A percentile compares a stretch with the other conserved stretches of the same genome.
Conservation (phyloP, 768 basidiomycete species). For the Trichaptum fuscoviolaceum region DNA sequence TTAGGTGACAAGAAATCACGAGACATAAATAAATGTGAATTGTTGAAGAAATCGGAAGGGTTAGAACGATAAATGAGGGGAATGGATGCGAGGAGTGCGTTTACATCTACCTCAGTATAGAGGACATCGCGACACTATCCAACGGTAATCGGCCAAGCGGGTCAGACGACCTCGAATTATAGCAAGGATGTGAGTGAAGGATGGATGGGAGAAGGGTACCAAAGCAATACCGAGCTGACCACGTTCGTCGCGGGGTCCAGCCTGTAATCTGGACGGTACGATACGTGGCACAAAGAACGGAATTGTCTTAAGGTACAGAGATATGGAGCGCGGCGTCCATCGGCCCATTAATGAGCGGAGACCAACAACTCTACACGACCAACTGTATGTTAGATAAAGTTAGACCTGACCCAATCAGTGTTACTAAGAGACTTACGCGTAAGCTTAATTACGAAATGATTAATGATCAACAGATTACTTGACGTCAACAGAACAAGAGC, state of each 20-base stretch:
- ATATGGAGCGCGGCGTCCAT: slow-evolving; percentile 38
- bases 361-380: slow-evolving; percentile 27
- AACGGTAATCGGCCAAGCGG: background rate
- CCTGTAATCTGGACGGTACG: slow-evolving; percentile 51
- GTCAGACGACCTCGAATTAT: background rate
- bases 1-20: background rate
- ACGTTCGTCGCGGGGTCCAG: slow-evolving; percentile 64
- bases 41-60: background rate
- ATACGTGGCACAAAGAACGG: slow-evolving; percentile 58
- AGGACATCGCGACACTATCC: background rate
- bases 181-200: background rate
- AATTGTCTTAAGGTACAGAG: slow-evolving; percentile 28
- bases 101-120: background rate
- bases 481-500: slow-evolving; percentile 47
- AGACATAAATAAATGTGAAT: background rate
- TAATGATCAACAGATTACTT: slow-evolving; percentile 38
- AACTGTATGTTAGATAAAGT: slow-evolving; percentile 18
- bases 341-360: slow-evolving; percentile 30
- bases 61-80: background rate
- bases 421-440: slow-evolving; percentile 25
- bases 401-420: slow-evolving; percentile 18
- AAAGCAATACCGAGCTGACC: slow-evolving; percentile 29
- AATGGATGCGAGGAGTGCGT: background rate
- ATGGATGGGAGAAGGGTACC: background rate
- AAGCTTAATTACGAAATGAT: slow-evolving; percentile 16